Evolutionary conservation across 1,284 basidiomycete species (phyloP).

Genomic region (Somion occarium): DNA sequence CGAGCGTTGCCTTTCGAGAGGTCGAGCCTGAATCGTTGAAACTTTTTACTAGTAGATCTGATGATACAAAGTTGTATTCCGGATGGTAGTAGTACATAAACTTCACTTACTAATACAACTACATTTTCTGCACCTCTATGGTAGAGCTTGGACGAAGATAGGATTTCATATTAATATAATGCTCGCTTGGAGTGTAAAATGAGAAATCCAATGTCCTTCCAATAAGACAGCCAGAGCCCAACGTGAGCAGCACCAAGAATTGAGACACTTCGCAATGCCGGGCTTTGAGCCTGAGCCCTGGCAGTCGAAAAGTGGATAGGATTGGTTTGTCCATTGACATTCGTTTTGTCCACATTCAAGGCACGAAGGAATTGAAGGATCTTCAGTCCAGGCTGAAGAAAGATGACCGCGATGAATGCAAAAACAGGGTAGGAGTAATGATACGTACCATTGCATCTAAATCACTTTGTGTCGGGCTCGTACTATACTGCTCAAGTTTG

Average conservation of each 20-base stretch:
- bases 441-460: slow-evolving; percentile 5
- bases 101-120: background rate
- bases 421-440: too few relatives aligned
- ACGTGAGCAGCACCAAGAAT: background rate
- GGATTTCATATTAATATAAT: too few relatives aligned
- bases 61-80: background rate
- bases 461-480: background rate
- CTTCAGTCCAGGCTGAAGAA: slow-evolving; percentile 10
- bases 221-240: background rate
- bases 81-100: background rate
- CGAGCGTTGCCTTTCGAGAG: background rate
- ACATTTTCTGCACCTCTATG: too few relatives aligned
- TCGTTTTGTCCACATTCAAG: background rate
- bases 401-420: background rate
- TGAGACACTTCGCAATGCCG: background rate
- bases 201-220: background rate
- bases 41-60: background rate
- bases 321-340: background rate
- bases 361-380: slow-evolving; percentile 9
- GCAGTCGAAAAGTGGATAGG: background rate
- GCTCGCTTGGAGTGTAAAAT: too few relatives aligned
- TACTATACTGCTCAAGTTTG: slow-evolving; percentile 3
- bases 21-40: background rate
- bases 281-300: background rate
- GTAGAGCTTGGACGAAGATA: too few relatives aligned